phyloP scores from a whole-genome alignment of 106 monocot genomes.

The Phalaenopsis equestris region DNA sequence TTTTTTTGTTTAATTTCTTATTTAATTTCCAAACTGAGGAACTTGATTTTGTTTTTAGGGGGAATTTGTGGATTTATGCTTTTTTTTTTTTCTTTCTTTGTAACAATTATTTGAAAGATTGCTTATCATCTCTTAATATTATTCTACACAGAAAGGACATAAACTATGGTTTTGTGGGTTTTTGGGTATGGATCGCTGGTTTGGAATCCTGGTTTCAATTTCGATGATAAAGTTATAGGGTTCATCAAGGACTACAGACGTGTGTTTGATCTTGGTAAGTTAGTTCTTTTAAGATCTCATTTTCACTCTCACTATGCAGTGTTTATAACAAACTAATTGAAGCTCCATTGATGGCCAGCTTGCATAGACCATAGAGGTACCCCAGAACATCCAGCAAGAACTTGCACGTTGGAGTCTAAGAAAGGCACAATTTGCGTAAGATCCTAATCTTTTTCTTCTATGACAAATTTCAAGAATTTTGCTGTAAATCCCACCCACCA shows the following conservation, averaged over 20 bases:
- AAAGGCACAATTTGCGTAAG: slow-evolving; percentile 54
- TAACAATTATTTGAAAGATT: too few relatives aligned
- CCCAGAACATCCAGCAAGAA: slow-evolving; percentile 61
- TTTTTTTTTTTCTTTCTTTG: too few relatives aligned
- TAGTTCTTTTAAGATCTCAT: background rate
- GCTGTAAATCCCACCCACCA: too few relatives aligned
- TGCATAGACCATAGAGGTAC: slow-evolving; percentile 77
- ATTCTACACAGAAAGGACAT: background rate
- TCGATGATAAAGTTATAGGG: slow-evolving; percentile 69
- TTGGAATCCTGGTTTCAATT: slow-evolving; percentile 89
- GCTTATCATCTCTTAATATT: too few relatives aligned
- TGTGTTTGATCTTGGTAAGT: slow-evolving; percentile 74
- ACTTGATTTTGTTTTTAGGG: too few relatives aligned
- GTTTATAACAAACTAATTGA: background rate
- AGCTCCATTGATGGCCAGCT: slow-evolving; percentile 17
- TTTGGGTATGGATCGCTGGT: slow-evolving; percentile 85
- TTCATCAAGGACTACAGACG: slow-evolving; percentile 80
- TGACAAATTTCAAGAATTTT: too few relatives aligned
- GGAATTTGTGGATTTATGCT: too few relatives aligned
- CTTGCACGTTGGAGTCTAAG: slow-evolving; percentile 42
- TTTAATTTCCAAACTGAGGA: too few relatives aligned
- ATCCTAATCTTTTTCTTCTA: background rate
- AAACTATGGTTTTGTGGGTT: slow-evolving; percentile 79
- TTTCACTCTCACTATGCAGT: background rate
- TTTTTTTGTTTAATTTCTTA: too few relatives aligned